Evolutionary conservation across 192 early-diverging fungal genomes (phyloP), one percentile per base, ranked within the genome.

Genomic region (Coemansia sp.): DNA sequence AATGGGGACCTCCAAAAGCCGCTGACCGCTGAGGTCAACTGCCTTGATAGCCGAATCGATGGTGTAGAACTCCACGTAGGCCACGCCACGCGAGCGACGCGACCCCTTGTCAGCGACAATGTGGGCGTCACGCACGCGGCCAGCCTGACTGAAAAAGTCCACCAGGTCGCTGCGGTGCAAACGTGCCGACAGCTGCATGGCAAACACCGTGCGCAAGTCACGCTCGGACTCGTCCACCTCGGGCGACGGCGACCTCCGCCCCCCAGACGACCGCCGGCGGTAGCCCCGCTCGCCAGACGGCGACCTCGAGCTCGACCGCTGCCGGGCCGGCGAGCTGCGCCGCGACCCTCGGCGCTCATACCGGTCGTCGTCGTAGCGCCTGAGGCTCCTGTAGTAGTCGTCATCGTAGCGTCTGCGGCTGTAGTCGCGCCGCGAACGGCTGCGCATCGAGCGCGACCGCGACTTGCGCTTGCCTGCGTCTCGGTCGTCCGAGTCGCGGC

Each of bases 1-100:
- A 53, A 99, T 94, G 6, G 96, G 96, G 61, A 96, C 91, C 28
- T 92, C 94, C 73, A 96, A 84, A 65, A 99, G 88, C 82, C 88
- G 89, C 76, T 91, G 76, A 18, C 92, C 94, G 36, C 90, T 86
- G 85, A 97, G 86, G 33, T 73, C 79, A n/a, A 96, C 84, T 5
- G 96, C 96, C 66, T 87, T 89, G 42, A 76, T 72, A n/a, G 95
- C 94, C 33, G 94, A 88, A 7, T 84, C 86, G 62, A 89, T 86
- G 6, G 93, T 89, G 76, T 95, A 92, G 84, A 97, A 99, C 77
- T 99, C 96, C 4, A 99, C 92, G 70, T 97, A 99, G 18, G 93
- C 96, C 36, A 97, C 92, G 31, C 95, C 96, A 66, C 94, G 93
- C 28, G 93, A 95, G 48, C 93, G 84, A 59, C 93, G 81, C 11